These are phyloP conservation scores for Evansstolkia leycettana DNA, from an alignment of 495 filamentous ascomycete species.

Conservation along the genomic window DNA sequence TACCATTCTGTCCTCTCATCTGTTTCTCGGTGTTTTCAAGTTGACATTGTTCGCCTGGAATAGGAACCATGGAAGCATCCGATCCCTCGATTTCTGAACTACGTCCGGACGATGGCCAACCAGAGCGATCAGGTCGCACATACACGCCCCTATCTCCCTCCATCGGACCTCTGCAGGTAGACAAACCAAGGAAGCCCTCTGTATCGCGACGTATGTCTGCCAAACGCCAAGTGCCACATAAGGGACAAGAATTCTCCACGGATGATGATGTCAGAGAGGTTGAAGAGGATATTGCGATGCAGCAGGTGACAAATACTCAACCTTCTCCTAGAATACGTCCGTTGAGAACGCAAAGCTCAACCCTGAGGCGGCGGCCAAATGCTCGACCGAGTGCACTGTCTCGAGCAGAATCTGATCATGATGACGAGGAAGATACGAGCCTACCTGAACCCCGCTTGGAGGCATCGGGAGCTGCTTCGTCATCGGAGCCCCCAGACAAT, in stretches of 20 bases:
- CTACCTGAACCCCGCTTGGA: slow-evolving; percentile 21
- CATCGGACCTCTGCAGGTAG: slow-evolving; percentile 39
- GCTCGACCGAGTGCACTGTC: slow-evolving; percentile 45
- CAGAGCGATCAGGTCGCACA: slow-evolving; percentile 17
- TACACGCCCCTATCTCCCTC: slow-evolving; percentile 36
- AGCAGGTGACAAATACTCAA: slow-evolving; percentile 20
- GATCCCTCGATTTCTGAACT: slow-evolving; percentile 16
- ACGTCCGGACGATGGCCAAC: slow-evolving; percentile 18
- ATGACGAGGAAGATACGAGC: slow-evolving; percentile 31
- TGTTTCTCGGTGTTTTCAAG: neutral
- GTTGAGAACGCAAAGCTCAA: slow-evolving; percentile 42
- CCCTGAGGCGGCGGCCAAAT: slow-evolving; percentile 53
- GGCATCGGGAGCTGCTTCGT: slow-evolving; percentile 9
- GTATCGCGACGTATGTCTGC: slow-evolving; percentile 62
- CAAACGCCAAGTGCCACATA: slow-evolving; percentile 59
- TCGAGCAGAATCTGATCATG: slow-evolving; percentile 43
- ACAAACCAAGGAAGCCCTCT: slow-evolving; percentile 56
- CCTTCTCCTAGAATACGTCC: slow-evolving; percentile 28
- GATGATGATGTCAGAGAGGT: slow-evolving; percentile 85
- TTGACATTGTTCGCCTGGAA: slow-evolving; percentile 1
- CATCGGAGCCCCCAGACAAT: slow-evolving; percentile 15
- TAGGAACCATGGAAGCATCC: slow-evolving; percentile 28
- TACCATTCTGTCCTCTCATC: neutral
- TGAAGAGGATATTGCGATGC: slow-evolving; percentile 39
- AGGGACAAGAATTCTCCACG: slow-evolving; percentile 81